Percentiles rank a stretch among this genome's conserved stretches.
Conservation (phyloP, 805 yeast genomes). For the Starmerella potacharoeniae region DNA sequence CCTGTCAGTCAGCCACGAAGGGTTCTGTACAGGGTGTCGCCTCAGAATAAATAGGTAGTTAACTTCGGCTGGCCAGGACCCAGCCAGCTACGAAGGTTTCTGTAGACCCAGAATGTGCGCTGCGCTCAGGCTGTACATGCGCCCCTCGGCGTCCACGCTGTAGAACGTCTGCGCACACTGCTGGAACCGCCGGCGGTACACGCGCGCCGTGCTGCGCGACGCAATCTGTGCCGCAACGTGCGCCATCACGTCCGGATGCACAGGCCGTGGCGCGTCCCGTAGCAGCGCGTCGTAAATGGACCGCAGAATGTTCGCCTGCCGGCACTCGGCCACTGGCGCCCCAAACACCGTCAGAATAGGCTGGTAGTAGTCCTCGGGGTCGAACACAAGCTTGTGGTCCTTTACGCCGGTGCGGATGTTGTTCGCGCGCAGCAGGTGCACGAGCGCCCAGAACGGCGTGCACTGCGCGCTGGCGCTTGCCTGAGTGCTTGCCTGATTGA, state of each 20-base stretch:
- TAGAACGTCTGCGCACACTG: background rate
- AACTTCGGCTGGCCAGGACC: background rate
- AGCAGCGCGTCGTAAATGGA: slow-evolving; percentile 3
- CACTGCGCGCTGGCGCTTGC: too few species aligned
- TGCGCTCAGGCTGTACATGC: background rate
- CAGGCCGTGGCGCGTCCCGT: slow-evolving; percentile 12
- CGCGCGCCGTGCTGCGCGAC: background rate
- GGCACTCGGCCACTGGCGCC: background rate
- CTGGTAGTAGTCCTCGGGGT: slow-evolving; percentile 2
- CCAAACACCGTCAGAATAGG: slow-evolving; percentile 5
- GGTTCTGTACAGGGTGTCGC: too few species aligned
- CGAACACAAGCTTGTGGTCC: slow-evolving; percentile 6
- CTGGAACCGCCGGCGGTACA: slow-evolving; percentile 1
- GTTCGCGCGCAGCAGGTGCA: background rate
- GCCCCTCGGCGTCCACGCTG: slow-evolving; percentile 5
- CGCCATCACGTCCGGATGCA: slow-evolving; percentile 9
- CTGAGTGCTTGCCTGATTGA: too few species aligned
- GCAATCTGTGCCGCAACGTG: background rate
- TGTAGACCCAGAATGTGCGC: background rate
- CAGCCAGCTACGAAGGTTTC: background rate
- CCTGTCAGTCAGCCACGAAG: too few species aligned
- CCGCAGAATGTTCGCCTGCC: slow-evolving; percentile 11
- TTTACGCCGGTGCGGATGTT: slow-evolving; percentile 3
- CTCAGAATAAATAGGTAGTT: too few species aligned
- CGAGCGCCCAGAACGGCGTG: slow-evolving; percentile 11